phyloP scores from a whole-genome alignment of 176 grass and related monocot genomes.

The Hordeum vulgare region MorexV3_pseudomolecules_assembly NC_058520.1:439189538-439190037 shows the following conservation, averaged over 20 bases:
- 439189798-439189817: neutral
- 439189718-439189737: neutral
- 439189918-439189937: neutral
- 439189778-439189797: neutral
- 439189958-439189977: slow-evolving; percentile 37
- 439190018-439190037: slow-evolving; percentile 80
- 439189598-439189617: slow-evolving; percentile 88
- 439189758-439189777: neutral
- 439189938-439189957: slow-evolving; percentile 1
- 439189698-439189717: neutral
- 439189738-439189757: neutral
- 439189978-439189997: slow-evolving; percentile 83
- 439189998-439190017: slow-evolving; percentile 97
- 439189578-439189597: slow-evolving; percentile 89
- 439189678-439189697: neutral
- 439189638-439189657: neutral
- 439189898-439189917: neutral
- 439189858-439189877: neutral
- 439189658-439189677: neutral
- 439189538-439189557: slow-evolving; percentile 49
- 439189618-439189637: neutral
- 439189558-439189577: slow-evolving; percentile 90
- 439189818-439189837: neutral
- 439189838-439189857: neutral
- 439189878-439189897: neutral